Conservation (phyloP, 441 rosid species). For the Brassica balearica region DNA sequence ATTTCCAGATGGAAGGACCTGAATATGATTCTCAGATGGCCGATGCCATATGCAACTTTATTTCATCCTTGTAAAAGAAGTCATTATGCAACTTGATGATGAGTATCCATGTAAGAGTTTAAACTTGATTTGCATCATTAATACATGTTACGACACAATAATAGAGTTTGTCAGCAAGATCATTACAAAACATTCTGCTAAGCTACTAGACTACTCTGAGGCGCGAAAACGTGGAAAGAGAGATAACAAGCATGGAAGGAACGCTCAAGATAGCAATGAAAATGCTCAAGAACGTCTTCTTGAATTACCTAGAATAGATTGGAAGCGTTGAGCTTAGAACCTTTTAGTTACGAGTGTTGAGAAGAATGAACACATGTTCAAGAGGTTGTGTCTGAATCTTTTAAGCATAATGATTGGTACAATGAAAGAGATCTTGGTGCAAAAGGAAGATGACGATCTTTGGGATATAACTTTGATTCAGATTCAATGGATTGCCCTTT, state of each 20-base stretch:
- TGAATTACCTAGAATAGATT: slow-evolving; percentile 52
- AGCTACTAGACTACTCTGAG: slow-evolving; percentile 76
- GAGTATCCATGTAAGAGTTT: neutral
- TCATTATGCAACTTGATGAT: neutral
- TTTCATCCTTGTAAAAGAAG: slow-evolving; percentile 54
- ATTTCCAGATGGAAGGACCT: slow-evolving; percentile 95
- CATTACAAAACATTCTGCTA: neutral
- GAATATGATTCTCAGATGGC: slow-evolving; percentile 82
- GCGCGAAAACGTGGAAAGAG: slow-evolving; percentile 74
- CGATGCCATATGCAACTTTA: slow-evolving; percentile 59
- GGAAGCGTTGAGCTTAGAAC: slow-evolving; percentile 69
- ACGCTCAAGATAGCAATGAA: slow-evolving; percentile 73
- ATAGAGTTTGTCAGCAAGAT: neutral
- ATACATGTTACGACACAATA: neutral
- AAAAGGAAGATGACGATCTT: slow-evolving; percentile 57
- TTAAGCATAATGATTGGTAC: slow-evolving; percentile 62
- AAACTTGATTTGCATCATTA: too few relatives aligned
- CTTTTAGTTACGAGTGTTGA: slow-evolving; percentile 70
- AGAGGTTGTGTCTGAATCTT: slow-evolving; percentile 56
- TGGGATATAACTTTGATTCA: slow-evolving; percentile 88
- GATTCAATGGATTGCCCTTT: slow-evolving; percentile 94
- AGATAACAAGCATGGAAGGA: slow-evolving; percentile 89
- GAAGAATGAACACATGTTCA: slow-evolving; percentile 53
- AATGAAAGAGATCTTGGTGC: slow-evolving; percentile 48
- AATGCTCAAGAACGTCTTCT: slow-evolving; percentile 60